These are phyloP conservation scores for Exophiala calicioides DNA, from an alignment of 2,329 filamentous ascomycete genomes.

Conservation along the genomic window DNA sequence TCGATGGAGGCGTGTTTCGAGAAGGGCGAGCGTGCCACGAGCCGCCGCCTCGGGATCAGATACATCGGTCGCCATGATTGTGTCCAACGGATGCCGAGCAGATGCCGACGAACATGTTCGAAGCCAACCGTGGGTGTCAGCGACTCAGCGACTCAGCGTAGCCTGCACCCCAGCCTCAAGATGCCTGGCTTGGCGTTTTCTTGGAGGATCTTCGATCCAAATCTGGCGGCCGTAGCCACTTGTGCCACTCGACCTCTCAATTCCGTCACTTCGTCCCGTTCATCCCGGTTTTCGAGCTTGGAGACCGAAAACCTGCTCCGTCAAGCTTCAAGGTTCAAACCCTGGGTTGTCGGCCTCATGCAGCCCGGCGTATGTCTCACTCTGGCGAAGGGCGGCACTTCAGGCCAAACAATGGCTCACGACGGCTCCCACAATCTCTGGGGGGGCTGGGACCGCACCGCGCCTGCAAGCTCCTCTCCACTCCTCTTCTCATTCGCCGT, in stretches of 20 bases:
- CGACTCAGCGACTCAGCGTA: too few species aligned
- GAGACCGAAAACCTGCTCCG: too few species aligned
- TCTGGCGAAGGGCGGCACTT: neutral
- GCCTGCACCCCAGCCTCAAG: neutral
- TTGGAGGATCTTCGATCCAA: too few species aligned
- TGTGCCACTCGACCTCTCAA: too few species aligned
- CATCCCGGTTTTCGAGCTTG: too few species aligned
- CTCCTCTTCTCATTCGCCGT: constrained; percentile 4
- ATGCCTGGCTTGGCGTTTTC: too few species aligned
- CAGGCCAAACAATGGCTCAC: neutral
- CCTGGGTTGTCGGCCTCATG: neutral
- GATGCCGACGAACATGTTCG: neutral
- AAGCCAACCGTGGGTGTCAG: too few species aligned
- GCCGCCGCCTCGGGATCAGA: constrained; percentile 23
- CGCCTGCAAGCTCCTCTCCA: neutral
- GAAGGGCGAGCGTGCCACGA: constrained; percentile 34
- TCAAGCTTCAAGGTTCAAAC: neutral
- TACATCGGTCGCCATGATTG: constrained; percentile 11
- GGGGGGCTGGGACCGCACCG: constrained; percentile 9
- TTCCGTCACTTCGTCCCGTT: too few species aligned
- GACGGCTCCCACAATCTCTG: too few species aligned
- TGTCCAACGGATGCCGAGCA: neutral
- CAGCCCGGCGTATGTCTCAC: constrained; percentile 8
- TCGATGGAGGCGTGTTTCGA: constrained; percentile 46
- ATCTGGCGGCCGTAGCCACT: too few species aligned